Percentiles rank a stretch among this genome's conserved stretches.
phyloP scores from a whole-genome alignment of 768 basidiomycete species.

The Gautieria morchelliformis region DNA sequence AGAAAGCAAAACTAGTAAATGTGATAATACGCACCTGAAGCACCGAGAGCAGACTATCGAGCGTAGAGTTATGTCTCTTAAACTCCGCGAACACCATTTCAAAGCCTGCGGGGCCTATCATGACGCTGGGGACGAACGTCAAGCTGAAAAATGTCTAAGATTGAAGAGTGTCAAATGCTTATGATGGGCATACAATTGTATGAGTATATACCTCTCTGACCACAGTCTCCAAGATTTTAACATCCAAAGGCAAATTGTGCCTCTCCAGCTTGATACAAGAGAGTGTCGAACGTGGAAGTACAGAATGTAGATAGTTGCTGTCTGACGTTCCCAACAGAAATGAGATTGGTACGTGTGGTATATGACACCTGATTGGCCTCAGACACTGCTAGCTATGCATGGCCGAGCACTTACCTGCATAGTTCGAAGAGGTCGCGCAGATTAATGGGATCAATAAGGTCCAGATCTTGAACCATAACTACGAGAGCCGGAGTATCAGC shows the following conservation, averaged over 20 bases:
- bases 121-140: conserved; percentile 47
- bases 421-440: conserved; percentile 65
- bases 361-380: conserved; percentile 32
- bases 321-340: conserved; percentile 35
- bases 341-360: conserved; percentile 46
- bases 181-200: background rate
- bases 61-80: conserved; percentile 43
- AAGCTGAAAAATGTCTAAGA: conserved; percentile 54
- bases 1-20: background rate
- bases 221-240: conserved; percentile 40
- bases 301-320: conserved; percentile 38
- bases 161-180: background rate
- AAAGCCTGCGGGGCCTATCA: conserved; percentile 50
- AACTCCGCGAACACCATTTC: conserved; percentile 51
- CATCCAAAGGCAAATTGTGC: conserved; percentile 41
- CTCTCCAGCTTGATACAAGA: conserved; percentile 45
- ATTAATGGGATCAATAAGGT: conserved; percentile 53
- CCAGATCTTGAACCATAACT: conserved; percentile 64
- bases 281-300: conserved; percentile 52
- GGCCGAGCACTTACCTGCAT: conserved; percentile 41
- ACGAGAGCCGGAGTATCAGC: conserved; percentile 32
- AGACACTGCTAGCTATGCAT: background rate
- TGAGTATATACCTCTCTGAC: conserved; percentile 37
- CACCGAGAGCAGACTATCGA: conserved; percentile 46
- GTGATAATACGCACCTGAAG: conserved; percentile 40